phyloP scores from a whole-genome alignment of 176 grass and related monocot species.

The Cenchrus fungigraminus region DNA sequence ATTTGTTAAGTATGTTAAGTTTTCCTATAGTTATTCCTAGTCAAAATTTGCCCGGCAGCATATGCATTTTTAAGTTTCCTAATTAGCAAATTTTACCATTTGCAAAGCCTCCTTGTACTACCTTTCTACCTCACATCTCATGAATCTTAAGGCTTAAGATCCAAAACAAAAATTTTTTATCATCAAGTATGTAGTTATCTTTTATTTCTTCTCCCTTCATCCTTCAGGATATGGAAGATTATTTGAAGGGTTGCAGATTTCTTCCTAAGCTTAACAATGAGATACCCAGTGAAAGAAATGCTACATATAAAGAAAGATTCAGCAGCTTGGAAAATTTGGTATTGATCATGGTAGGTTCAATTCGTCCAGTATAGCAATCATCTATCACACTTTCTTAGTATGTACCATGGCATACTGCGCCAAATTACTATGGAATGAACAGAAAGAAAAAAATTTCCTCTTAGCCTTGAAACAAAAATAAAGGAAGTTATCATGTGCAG shows the following conservation, averaged over 20 bases:
- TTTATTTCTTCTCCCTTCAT: slow-evolving; percentile 27
- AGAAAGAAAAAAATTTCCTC: not conserved
- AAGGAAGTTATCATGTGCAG: not conserved
- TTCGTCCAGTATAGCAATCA: not conserved
- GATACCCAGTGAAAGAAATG: slow-evolving; percentile 73
- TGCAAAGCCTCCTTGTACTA: not conserved
- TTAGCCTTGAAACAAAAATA: not conserved
- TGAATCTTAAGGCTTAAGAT: not conserved
- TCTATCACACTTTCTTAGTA: slow-evolving; percentile 19
- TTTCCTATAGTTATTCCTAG: not conserved
- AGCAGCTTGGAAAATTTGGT: slow-evolving; percentile 83
- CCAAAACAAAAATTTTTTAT: not conserved
- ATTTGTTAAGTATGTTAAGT: not conserved
- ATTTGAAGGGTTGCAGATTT: slow-evolving; percentile 92
- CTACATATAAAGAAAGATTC: slow-evolving; percentile 87
- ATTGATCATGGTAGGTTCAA: slow-evolving; percentile 83
- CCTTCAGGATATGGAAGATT: slow-evolving; percentile 78
- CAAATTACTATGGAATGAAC: not conserved
- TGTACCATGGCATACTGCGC: not conserved
- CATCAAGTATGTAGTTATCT: slow-evolving; percentile 3
- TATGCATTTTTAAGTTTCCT: not conserved
- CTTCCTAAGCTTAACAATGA: slow-evolving; percentile 98
- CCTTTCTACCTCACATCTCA: not conserved
- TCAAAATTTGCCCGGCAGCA: not conserved
- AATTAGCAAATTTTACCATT: not conserved